These are phyloP conservation scores for Colletotrichum sp. DNA, from an alignment of 2,329 filamentous ascomycete species.

Conservation along the genomic window DNA sequence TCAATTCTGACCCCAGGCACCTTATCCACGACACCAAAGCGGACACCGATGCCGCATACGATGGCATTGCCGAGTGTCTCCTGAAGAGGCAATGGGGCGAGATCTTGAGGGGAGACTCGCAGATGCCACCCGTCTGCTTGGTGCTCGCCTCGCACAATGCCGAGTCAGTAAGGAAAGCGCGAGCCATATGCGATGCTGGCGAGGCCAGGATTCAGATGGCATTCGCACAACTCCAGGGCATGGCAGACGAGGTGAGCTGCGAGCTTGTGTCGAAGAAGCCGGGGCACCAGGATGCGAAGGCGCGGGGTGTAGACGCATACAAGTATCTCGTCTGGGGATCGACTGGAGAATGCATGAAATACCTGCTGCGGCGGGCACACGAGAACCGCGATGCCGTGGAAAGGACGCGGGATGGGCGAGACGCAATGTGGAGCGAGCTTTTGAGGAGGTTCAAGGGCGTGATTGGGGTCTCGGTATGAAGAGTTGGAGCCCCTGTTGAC, in stretches of 20 bases:
- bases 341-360: slow-evolving; percentile 84
- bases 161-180: slow-evolving; percentile 67
- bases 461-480: slow-evolving; percentile 39
- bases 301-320: slow-evolving; percentile 45
- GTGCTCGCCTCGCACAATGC: slow-evolving; percentile 87
- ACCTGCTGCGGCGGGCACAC: slow-evolving; percentile 64
- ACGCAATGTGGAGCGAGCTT: slow-evolving; percentile 68
- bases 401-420: slow-evolving; percentile 64
- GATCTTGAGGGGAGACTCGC: slow-evolving; percentile 27
- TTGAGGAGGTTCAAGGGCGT: slow-evolving; percentile 55
- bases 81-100: slow-evolving; percentile 67
- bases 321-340: slow-evolving; percentile 76
- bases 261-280: slow-evolving; percentile 48
- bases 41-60: slow-evolving; percentile 75
- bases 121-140: slow-evolving; percentile 65
- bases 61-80: slow-evolving; percentile 71
- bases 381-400: slow-evolving; percentile 77
- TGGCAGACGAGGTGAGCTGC: slow-evolving; percentile 91
- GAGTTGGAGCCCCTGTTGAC: slow-evolving; percentile 11
- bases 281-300: background rate
- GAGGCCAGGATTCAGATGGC: slow-evolving; percentile 43
- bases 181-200: slow-evolving; percentile 53
- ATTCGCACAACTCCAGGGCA: slow-evolving; percentile 54
- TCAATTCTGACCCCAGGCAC: slow-evolving; percentile 71
- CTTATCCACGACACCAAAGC: slow-evolving; percentile 76